phyloP scores from a whole-genome alignment of 2,329 filamentous ascomycete species.

The Phaeomoniella chlamydospora region DNA sequence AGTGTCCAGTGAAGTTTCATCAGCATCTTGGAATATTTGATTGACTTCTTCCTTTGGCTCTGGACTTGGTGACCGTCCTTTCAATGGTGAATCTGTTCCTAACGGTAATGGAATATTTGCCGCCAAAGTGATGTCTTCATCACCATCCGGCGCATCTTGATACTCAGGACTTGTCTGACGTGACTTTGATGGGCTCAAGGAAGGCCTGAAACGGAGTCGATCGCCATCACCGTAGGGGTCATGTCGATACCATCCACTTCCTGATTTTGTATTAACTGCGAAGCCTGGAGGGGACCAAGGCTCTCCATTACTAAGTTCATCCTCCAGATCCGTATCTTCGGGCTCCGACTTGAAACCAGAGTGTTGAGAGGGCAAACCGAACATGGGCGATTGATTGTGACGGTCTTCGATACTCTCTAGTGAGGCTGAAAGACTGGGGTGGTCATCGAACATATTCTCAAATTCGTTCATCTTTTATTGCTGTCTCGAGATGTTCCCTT shows the following conservation, averaged over 20 bases:
- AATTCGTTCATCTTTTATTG: conserved; percentile 17
- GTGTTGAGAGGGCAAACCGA: conserved; percentile 43
- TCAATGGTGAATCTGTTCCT: conserved; percentile 40
- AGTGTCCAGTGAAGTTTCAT: conserved; percentile 12
- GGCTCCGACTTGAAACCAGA: conserved; percentile 45
- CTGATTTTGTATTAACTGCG: conserved; percentile 19
- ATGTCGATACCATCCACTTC: conserved; percentile 41
- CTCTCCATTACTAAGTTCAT: conserved; percentile 22
- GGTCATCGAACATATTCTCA: conserved; percentile 39
- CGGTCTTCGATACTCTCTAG: conserved; percentile 48
- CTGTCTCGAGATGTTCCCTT: neutral
- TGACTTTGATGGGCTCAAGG: conserved; percentile 35
- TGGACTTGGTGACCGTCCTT: conserved; percentile 41
- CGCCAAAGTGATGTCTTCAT: conserved; percentile 34
- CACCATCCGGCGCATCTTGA: conserved; percentile 38
- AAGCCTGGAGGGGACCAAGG: conserved; percentile 55
- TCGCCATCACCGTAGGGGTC: conserved; percentile 28
- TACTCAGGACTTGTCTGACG: conserved; percentile 45
- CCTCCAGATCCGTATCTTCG: conserved; percentile 30
- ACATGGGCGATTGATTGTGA: conserved; percentile 36
- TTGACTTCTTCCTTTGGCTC: conserved; percentile 18
- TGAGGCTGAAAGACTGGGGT: conserved; percentile 44
- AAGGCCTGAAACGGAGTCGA: conserved; percentile 25
- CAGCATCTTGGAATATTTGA: conserved; percentile 9
- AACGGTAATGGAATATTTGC: conserved; percentile 43